Conservation (phyloP, 2,329 filamentous ascomycete species). For the Huntiella bhutanensis region DNA sequence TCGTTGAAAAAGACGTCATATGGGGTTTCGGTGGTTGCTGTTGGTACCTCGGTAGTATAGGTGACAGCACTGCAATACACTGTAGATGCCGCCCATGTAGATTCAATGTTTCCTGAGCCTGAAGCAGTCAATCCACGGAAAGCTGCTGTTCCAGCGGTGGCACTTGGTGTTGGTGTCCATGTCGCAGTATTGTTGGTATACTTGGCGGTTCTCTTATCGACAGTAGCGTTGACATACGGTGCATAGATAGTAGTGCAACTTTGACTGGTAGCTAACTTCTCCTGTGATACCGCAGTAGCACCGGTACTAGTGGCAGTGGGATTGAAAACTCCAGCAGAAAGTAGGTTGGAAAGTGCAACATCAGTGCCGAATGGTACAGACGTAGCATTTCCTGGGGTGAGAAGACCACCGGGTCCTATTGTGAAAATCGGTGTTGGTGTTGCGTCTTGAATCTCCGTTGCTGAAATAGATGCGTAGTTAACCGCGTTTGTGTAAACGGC, state of each 20-base stretch:
- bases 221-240: constrained; percentile 6
- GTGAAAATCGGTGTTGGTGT: background rate
- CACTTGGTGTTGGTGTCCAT: background rate
- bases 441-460: background rate
- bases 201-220: background rate
- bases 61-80: constrained; percentile 3
- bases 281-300: background rate
- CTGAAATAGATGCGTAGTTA: background rate
- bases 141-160: background rate
- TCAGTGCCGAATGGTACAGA: background rate
- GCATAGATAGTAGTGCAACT: constrained; percentile 9
- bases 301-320: background rate
- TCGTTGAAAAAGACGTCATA: constrained; percentile 3
- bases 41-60: background rate
- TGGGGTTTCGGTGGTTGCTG: background rate
- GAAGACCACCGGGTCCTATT: background rate
- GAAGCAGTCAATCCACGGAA: background rate
- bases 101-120: constrained; percentile 2
- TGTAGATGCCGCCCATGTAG: constrained; percentile 3
- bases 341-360: background rate
- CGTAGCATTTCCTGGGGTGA: background rate
- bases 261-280: background rate
- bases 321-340: background rate
- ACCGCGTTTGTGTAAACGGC: constrained; percentile 4
- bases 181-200: background rate